A percentile compares a stretch with the other conserved stretches of the same genome.
These are phyloP conservation scores for Auriscalpium orientale DNA, from an alignment of 768 basidiomycete genomes.

Conservation along the genomic window DNA sequence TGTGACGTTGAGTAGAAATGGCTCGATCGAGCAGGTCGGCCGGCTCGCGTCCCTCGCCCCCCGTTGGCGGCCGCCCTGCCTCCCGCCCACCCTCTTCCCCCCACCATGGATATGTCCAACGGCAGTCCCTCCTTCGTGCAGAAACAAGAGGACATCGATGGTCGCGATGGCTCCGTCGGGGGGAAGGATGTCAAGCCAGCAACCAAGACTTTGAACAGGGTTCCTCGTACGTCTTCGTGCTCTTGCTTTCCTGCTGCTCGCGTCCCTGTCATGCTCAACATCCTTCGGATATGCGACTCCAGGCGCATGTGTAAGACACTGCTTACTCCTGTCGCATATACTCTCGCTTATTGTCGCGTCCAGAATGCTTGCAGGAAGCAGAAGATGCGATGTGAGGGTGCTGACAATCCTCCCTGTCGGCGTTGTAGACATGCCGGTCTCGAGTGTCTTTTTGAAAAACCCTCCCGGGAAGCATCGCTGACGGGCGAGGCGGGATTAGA, in stretches of 20 bases:
- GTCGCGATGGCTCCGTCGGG: conserved; percentile 30
- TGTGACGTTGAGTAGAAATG: too few relatives aligned
- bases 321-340: background rate
- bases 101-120: conserved; percentile 13
- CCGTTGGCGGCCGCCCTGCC: background rate
- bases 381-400: conserved; percentile 97
- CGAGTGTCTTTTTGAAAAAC: conserved; percentile 94
- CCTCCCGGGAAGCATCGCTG: conserved; percentile 76
- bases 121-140: conserved; percentile 31
- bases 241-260: conserved; percentile 12
- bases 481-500: conserved; percentile 87
- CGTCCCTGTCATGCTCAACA: conserved; percentile 8
- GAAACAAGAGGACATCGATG: conserved; percentile 55
- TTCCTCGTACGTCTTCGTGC: conserved; percentile 59
- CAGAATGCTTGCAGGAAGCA: conserved; percentile 94
- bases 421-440: conserved; percentile 85
- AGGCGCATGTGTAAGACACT: conserved; percentile 71
- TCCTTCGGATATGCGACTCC: conserved; percentile 14
- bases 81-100: background rate
- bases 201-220: conserved; percentile 75
- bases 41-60: too few relatives aligned
- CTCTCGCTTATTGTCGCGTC: conserved; percentile 6
- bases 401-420: conserved; percentile 94
- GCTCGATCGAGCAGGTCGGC: too few relatives aligned
- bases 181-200: conserved; percentile 65